Conservation (phyloP, 768 basidiomycete genomes). For the Lactarius tabidus region DNA sequence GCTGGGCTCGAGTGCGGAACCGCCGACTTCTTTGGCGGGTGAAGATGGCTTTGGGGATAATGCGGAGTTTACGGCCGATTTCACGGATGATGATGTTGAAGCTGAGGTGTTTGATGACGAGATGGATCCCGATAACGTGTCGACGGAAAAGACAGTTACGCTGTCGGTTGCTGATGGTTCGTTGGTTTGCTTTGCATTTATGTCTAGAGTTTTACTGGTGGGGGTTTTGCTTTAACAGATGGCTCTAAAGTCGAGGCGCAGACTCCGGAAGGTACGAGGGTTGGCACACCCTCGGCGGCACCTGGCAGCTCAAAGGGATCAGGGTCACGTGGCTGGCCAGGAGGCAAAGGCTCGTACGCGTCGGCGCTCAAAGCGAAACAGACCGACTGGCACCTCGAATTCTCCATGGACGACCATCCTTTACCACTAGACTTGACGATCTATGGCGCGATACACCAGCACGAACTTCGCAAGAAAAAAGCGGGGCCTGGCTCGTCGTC, state of each 20-base stretch:
- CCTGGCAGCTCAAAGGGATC: slow-evolving; percentile 40
- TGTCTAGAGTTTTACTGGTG: neutral
- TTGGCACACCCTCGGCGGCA: slow-evolving; percentile 74
- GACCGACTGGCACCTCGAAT: slow-evolving; percentile 95
- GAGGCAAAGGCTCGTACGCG: slow-evolving; percentile 74
- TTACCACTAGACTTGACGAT: slow-evolving; percentile 87
- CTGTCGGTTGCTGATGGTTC: slow-evolving; percentile 76
- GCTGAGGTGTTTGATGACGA: slow-evolving; percentile 90
- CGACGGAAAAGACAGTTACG: slow-evolving; percentile 81
- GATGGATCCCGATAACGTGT: slow-evolving; percentile 63
- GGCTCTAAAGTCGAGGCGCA: slow-evolving; percentile 94
- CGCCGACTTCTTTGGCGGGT: slow-evolving; percentile 32
- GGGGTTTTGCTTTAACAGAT: slow-evolving; percentile 44
- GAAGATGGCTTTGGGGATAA: slow-evolving; percentile 53
- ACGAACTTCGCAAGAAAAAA: slow-evolving; percentile 71
- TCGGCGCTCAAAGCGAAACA: slow-evolving; percentile 91
- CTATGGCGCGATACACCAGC: slow-evolving; percentile 94
- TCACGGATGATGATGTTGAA: slow-evolving; percentile 83
- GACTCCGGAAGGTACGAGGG: slow-evolving; percentile 93
- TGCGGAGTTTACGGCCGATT: slow-evolving; percentile 64
- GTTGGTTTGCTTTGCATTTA: neutral
- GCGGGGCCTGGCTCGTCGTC: slow-evolving; percentile 43
- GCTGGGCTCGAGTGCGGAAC: slow-evolving; percentile 26
- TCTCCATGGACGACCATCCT: slow-evolving; percentile 85
- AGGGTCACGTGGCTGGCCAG: slow-evolving; percentile 33